Percentiles rank a stretch among this genome's conserved stretches.
These are phyloP conservation scores for Neoascochyta sp. DNA, from an alignment of 2,329 filamentous ascomycete genomes.

Conservation along the genomic window DNA sequence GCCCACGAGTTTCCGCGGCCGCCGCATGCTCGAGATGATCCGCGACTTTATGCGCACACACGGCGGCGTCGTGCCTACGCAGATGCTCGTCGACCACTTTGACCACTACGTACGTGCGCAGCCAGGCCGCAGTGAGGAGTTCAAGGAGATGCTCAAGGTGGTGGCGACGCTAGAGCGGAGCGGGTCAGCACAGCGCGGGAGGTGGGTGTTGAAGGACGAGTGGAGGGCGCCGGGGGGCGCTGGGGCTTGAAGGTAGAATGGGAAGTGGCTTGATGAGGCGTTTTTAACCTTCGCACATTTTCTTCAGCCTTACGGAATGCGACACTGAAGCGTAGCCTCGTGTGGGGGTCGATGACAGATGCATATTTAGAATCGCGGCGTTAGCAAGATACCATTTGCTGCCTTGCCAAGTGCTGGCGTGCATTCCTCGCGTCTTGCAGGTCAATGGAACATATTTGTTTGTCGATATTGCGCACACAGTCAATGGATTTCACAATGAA, in stretches of 20 bases:
- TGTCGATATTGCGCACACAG: too few relatives aligned
- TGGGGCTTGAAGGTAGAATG: background rate
- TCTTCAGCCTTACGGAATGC: too few relatives aligned
- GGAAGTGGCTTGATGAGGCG: background rate
- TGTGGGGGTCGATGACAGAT: too few relatives aligned
- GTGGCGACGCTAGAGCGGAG: conserved; percentile 68
- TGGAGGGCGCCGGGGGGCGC: conserved; percentile 20
- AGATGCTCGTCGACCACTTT: conserved; percentile 87
- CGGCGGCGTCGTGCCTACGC: conserved; percentile 73
- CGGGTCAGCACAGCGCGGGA: conserved; percentile 46
- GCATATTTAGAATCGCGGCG: too few relatives aligned
- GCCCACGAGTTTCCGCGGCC: conserved; percentile 28
- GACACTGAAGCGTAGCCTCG: too few relatives aligned
- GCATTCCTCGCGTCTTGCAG: conserved; percentile 4
- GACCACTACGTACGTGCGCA: conserved; percentile 70
- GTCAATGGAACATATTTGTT: conserved; percentile 1
- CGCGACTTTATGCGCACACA: conserved; percentile 74
- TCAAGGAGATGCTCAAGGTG: conserved; percentile 73
- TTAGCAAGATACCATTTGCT: conserved; percentile 8
- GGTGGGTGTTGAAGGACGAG: conserved; percentile 60
- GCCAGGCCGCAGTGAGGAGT: conserved; percentile 65
- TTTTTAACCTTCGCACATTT: too few relatives aligned
- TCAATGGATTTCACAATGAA: too few relatives aligned
- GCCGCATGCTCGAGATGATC: conserved; percentile 55
- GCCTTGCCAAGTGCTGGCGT: conserved; percentile 19